Evolutionary conservation across 202 grass and related monocot genomes (phyloP).

Genomic region (Panicum hallii): DNA sequence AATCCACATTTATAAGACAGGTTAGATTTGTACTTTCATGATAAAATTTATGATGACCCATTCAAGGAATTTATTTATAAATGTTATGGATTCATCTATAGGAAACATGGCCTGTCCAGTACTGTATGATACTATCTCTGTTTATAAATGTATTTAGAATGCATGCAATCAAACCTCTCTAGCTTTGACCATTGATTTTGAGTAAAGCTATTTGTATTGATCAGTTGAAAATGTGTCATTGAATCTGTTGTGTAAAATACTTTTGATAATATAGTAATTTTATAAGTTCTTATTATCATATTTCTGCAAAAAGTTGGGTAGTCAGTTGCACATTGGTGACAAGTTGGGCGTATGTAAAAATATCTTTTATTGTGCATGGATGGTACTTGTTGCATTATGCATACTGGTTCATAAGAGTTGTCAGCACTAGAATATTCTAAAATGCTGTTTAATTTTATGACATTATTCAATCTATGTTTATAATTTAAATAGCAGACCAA

Average conservation of each 20-base stretch:
- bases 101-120: slow-evolving; percentile 19
- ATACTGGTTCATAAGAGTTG: not conserved
- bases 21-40: slow-evolving; percentile 54
- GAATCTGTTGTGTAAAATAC: not conserved
- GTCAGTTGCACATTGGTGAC: not conserved
- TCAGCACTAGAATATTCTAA: slow-evolving; percentile 28
- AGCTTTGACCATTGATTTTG: not conserved
- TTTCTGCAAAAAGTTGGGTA: not conserved
- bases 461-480: slow-evolving; percentile 32
- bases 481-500: slow-evolving; percentile 26
- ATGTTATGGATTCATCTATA: slow-evolving; percentile 14
- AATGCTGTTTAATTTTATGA: slow-evolving; percentile 4
- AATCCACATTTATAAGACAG: slow-evolving; percentile 98
- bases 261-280: not conserved
- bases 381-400: slow-evolving; percentile 3
- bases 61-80: slow-evolving; percentile 8
- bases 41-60: not conserved
- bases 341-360: not conserved
- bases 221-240: not conserved
- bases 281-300: not conserved
- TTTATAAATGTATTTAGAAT: not conserved
- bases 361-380: slow-evolving; percentile 11
- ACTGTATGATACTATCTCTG: slow-evolving; percentile 24
- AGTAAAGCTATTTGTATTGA: slow-evolving; percentile 14
- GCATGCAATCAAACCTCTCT: not conserved